Percentiles rank a stretch among this genome's conserved stretches.
phyloP scores from a whole-genome alignment of 1,284 basidiomycete genomes.

The Malassezia dermatis region DNA sequence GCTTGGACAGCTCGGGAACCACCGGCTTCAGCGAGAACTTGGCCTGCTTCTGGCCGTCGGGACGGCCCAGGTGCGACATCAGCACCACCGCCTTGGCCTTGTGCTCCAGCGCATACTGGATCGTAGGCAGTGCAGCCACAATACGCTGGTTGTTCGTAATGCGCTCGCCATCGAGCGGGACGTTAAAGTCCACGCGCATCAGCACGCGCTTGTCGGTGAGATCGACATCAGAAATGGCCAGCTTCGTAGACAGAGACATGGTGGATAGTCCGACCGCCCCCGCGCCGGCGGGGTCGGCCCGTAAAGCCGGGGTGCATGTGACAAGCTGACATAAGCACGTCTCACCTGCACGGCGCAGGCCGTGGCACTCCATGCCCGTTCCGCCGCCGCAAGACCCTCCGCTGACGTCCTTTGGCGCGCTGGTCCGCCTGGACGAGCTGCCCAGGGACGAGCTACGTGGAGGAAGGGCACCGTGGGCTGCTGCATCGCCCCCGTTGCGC shows the following conservation, averaged over 20 bases:
- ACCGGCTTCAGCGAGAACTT: constrained; percentile 91
- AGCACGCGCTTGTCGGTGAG: constrained; percentile 76
- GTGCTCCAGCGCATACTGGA: constrained; percentile 83
- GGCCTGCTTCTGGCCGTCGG: constrained; percentile 75
- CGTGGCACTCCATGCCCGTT: not conserved
- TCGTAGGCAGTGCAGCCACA: constrained; percentile 86
- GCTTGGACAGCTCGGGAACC: constrained; percentile 51
- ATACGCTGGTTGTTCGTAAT: constrained; percentile 95
- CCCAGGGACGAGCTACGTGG: constrained; percentile 1
- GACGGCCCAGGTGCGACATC: constrained; percentile 96
- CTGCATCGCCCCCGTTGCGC: not conserved
- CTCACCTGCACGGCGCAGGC: not conserved
- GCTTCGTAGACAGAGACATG: constrained; percentile 86
- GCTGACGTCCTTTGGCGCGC: constrained; percentile 5
- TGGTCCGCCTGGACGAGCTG: not conserved
- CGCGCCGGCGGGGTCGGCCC: not conserved
- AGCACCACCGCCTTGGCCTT: constrained; percentile 75
- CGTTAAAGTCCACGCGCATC: constrained; percentile 79
- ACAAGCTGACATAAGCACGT: not conserved
- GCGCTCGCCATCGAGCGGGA: constrained; percentile 69
- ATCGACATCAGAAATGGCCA: constrained; percentile 71
- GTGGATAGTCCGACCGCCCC: not conserved
- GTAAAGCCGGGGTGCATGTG: not conserved
- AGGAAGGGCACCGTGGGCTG: not conserved
- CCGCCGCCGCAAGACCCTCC: constrained; percentile 4